Percentiles rank a stretch among this genome's conserved stretches.
phyloP scores from a whole-genome alignment of 768 basidiomycete species.

The Pisolithus sp. region DNA sequence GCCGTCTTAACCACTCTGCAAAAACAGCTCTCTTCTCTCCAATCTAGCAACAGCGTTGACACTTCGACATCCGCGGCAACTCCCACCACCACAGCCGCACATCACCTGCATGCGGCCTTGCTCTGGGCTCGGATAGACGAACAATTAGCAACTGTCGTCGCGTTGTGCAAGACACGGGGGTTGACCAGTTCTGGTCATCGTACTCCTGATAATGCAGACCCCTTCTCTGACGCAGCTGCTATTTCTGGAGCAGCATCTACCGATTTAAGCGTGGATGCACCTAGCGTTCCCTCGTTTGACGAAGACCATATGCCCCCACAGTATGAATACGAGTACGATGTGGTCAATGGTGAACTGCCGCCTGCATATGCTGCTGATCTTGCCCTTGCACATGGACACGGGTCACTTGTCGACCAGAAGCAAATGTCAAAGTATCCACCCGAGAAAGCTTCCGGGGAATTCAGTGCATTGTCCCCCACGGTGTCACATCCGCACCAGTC shows the following conservation, averaged over 20 bases:
- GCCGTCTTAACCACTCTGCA: slow-evolving; percentile 57
- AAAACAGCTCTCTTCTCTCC: slow-evolving; percentile 62
- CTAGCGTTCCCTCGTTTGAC: slow-evolving; percentile 8
- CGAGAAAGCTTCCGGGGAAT: slow-evolving; percentile 13
- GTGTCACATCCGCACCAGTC: slow-evolving; percentile 52
- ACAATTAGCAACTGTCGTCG: slow-evolving; percentile 62
- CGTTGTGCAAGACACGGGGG: slow-evolving; percentile 59
- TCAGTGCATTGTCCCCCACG: slow-evolving; percentile 23
- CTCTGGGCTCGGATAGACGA: slow-evolving; percentile 73
- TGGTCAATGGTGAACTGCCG: slow-evolving; percentile 15
- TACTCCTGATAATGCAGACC: background rate
- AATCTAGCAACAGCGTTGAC: slow-evolving; percentile 26
- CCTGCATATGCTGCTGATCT: slow-evolving; percentile 20
- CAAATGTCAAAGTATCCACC: slow-evolving; percentile 12
- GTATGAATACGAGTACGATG: slow-evolving; percentile 35
- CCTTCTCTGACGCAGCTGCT: background rate
- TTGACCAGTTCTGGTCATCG: background rate
- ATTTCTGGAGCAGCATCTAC: background rate
- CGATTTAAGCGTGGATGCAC: background rate
- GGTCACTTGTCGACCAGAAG: slow-evolving; percentile 6
- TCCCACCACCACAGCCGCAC: slow-evolving; percentile 32
- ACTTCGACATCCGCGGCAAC: slow-evolving; percentile 1
- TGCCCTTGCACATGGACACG: background rate
- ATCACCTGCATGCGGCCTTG: slow-evolving; percentile 53
- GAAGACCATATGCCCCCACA: slow-evolving; percentile 43